These are phyloP conservation scores for Macrophomina pseudophaseolina DNA, from an alignment of 2,329 filamentous ascomycete species.

Conservation along the genomic window DNA sequence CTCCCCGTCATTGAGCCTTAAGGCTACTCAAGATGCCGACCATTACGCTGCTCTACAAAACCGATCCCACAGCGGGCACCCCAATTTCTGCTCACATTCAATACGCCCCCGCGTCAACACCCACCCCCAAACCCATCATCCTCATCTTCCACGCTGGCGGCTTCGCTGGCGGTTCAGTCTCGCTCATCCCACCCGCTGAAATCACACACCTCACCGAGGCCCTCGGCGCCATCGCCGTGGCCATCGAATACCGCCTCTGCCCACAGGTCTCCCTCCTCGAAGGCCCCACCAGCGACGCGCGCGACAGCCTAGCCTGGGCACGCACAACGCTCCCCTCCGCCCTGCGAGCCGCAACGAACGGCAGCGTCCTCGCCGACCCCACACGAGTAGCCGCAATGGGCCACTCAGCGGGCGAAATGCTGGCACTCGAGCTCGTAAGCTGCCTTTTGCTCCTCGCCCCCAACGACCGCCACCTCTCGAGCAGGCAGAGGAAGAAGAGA, in stretches of 20 bases:
- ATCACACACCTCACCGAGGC: neutral
- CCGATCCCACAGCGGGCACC: neutral
- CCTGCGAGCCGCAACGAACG: conserved; percentile 26
- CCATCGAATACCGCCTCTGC: conserved; percentile 38
- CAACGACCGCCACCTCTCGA: no score
- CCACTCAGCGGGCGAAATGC: conserved; percentile 44
- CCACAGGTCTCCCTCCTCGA: conserved; percentile 40
- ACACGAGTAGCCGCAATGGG: conserved; percentile 42
- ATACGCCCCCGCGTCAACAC: neutral
- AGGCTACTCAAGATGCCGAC: neutral
- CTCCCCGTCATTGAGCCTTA: neutral
- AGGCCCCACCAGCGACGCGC: conserved; percentile 42
- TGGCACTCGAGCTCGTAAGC: conserved; percentile 53
- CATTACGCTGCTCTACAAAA: conserved; percentile 1
- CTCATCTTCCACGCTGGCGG: conserved; percentile 18
- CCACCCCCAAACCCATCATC: conserved; percentile 2
- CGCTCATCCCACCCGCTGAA: neutral
- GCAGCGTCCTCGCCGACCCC: conserved; percentile 34
- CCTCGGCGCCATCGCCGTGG: conserved; percentile 31
- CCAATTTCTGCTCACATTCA: conserved; percentile 10
- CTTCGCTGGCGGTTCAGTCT: conserved; percentile 2
- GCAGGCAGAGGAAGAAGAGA: no score
- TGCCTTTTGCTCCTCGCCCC: conserved; percentile 38
- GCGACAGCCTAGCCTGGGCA: conserved; percentile 46
- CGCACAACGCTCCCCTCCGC: conserved; percentile 37